Base-by-base conservation (phyloP, 2,329 filamentous ascomycete species). In the Colletotrichum somersetense region DNA sequence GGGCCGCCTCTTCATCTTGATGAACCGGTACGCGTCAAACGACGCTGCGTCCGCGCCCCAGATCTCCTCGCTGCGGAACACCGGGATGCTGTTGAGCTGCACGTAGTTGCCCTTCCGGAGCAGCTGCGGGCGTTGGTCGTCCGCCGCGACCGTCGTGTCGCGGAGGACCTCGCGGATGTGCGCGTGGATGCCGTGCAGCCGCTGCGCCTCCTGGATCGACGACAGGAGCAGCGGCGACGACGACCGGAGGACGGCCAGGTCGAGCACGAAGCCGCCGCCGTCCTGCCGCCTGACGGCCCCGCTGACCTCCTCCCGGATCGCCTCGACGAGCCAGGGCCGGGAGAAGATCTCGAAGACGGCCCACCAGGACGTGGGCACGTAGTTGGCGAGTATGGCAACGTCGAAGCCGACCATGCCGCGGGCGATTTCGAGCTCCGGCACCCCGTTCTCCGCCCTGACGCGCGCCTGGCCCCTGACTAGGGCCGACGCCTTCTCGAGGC, bases 361-460 rank as follows among this genome's bases (percentile, higher is more conserved):
- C 85, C 86, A 87, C 77, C 86, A 87, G 0, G 77, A 75, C 0
- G 83, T 80, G 0, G 83, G 82, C 5, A 80, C 77, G 0, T 84
- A 83, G 74, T 87, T 87, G 53, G 80, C 78, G 1, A 84, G 76
- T 30, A 83, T 72, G 0, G 77, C 85, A 8, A 85, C 66, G 11
- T 62, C 50, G 62, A 75, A 67, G 3, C 67, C 62, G 38, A 66
- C 5, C 16, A 66, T 40, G 26, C 52, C 18, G 30, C 67, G 67
- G 2, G 3, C 61, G 23, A 69, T 50, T 8, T 69, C 67, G 6
- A 53, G 52, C 8, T 46, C 16, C 2, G 62, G 42, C n/a, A 63
- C 62, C 1, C 44, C 61, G 1, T 65, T 59, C 20, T 65, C 62
- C 2, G 30, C 35, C 38, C 57, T 62, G 12, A 68, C 18, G 4